Evolutionary conservation across 495 filamentous ascomycete species (phyloP), one percentile per base, ranked within the genome.

Genomic region (Saxophila tyrrhenica): DNA sequence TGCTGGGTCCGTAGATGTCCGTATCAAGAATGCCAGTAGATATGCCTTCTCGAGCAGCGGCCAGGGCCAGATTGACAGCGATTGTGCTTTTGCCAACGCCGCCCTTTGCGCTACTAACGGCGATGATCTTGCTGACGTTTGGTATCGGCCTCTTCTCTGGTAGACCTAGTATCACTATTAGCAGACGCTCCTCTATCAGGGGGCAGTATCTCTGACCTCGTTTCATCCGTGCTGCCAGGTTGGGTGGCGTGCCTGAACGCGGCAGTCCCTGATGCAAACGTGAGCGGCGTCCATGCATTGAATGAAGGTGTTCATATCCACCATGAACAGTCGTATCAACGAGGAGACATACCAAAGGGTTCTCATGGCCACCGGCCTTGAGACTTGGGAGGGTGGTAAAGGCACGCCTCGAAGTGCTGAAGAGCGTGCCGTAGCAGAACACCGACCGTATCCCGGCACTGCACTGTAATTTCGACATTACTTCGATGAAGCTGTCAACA

Each of bases 41-140:
- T 45, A 85, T 79, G 39, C 90, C 90, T 32, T 77, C 78, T 43
- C 85, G 81, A 1, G 89, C 87, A 60, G 95, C 85, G 20, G 89
- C 78, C 1, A 97, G 80, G 8, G 90, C 83, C 50, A 97, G 78
- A 65, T 97, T 97, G 22, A 86, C 85, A 5, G 92, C 85, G 25
- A 99, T 82, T 16, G 92, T 99, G 43, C 85, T 90, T 65, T 99
- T 99, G 0, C 92, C 92, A 0, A 99, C 92, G 35, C 92, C 92
- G 10, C 92, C 92, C 62, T 99, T 99, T 5, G 94, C 92, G 0
- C 89, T 95, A 35, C 87, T 94, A 17, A 99, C 85, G 25, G 87
- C 91, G 52, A 99, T 77, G 17, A 95, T 79, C 63, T 96, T 92
- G 61, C 78, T 75, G 46, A 97, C 90, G 65, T 85, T 78, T 17